Conservation (phyloP, 805 yeast species). For the Debaryomyces maramus region DNA sequence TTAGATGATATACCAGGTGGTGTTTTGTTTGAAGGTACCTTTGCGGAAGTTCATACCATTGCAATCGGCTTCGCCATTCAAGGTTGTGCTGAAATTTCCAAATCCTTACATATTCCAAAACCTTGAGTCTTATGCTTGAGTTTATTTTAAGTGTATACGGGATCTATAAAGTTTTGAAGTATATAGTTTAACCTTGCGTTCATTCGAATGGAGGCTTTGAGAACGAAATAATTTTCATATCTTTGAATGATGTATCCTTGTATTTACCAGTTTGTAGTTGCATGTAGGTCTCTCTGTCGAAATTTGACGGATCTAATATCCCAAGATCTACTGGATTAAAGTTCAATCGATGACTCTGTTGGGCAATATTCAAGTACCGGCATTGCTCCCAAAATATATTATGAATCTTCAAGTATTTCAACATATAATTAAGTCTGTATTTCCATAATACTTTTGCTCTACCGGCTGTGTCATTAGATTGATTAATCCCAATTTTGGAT, state of each 20-base stretch:
- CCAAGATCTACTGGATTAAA: constrained; percentile 29
- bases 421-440: constrained; percentile 20
- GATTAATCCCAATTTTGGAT: constrained; percentile 26
- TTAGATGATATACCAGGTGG: constrained; percentile 67
- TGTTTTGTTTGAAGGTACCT: constrained; percentile 49
- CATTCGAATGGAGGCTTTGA: constrained; percentile 9
- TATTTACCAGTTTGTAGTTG: constrained; percentile 29
- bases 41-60: constrained; percentile 74
- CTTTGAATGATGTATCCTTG: constrained; percentile 21
- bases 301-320: constrained; percentile 39
- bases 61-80: constrained; percentile 65
- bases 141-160: too few relatives aligned
- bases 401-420: constrained; percentile 28
- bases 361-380: constrained; percentile 26
- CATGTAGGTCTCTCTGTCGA: constrained; percentile 23
- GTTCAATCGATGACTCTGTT: constrained; percentile 28
- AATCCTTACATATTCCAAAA: constrained; percentile 88
- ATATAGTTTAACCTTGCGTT: too few relatives aligned
- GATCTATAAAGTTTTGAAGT: too few relatives aligned
- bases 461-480: constrained; percentile 9
- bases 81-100: constrained; percentile 90
- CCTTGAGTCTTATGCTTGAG: constrained; percentile 52
- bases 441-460: constrained; percentile 13
- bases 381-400: constrained; percentile 40
- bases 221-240: constrained; percentile 18